Evolutionary conservation across 306 rosid genomes (phyloP).

Genomic region (Acacia melanoxylon): DNA sequence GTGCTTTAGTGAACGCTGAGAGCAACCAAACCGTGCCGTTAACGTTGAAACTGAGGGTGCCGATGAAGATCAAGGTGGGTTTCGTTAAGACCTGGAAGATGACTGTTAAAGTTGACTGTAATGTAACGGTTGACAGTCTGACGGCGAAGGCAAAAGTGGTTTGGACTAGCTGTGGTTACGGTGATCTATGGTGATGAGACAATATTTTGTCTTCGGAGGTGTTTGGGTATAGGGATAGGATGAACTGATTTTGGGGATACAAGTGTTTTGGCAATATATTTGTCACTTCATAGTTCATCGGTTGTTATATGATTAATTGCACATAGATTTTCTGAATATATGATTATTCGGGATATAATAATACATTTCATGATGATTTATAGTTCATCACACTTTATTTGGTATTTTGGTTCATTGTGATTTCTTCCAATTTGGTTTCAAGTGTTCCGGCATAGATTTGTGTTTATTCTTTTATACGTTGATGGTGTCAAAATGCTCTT

Average conservation of each 20-base stretch:
- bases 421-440: not conserved
- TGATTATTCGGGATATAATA: not conserved
- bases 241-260: not conserved
- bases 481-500: not conserved
- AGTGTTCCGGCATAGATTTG: not conserved
- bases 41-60: constrained; percentile 42
- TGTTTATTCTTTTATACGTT: not conserved
- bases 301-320: not conserved
- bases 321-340: not conserved
- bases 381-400: not conserved
- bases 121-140: constrained; percentile 49
- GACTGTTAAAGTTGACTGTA: constrained; percentile 53
- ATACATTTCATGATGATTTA: constrained; percentile 1
- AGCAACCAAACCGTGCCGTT: constrained; percentile 48
- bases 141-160: constrained; percentile 53
- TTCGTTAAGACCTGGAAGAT: constrained; percentile 60
- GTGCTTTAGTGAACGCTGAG: constrained; percentile 37
- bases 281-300: not conserved
- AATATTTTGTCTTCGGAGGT: not conserved
- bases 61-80: constrained; percentile 59
- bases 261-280: not conserved
- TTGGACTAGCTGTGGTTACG: constrained; percentile 42
- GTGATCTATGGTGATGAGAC: constrained; percentile 31
- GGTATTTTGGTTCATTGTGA: not conserved
- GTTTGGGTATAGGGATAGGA: constrained; percentile 8